Conservation (phyloP, 176 grass and related monocot genomes). For the Tillandsia leiboldiana region DNA sequence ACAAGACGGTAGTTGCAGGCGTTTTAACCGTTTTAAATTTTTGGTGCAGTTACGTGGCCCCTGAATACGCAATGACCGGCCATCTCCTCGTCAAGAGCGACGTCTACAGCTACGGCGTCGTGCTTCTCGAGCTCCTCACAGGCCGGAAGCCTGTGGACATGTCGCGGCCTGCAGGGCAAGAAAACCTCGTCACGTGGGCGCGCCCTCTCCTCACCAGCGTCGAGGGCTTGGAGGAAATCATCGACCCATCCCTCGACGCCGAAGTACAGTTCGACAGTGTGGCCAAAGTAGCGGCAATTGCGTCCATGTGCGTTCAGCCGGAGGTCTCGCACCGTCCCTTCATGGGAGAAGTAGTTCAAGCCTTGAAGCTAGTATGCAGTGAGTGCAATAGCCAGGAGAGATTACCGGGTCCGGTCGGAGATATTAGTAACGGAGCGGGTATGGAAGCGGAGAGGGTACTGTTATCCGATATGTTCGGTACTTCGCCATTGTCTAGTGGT, state of each 20-base stretch:
- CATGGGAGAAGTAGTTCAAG: conserved; percentile 97
- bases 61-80: conserved; percentile 96
- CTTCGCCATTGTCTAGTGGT: conserved; percentile 35
- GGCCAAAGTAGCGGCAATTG: conserved; percentile 83
- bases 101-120: conserved; percentile 95
- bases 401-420: conserved; percentile 20
- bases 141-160: conserved; percentile 93
- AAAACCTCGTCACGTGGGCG: conserved; percentile 95
- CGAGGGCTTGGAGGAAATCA: conserved; percentile 45
- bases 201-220: conserved; percentile 76
- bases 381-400: conserved; percentile 57
- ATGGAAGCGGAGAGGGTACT: conserved; percentile 79
- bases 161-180: conserved; percentile 58
- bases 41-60: conserved; percentile 60
- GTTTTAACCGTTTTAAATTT: neutral
- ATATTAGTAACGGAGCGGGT: conserved; percentile 28
- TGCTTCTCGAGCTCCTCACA: conserved; percentile 95
- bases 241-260: conserved; percentile 56
- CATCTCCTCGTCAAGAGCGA: conserved; percentile 98
- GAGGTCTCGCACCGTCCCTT: conserved; percentile 87
- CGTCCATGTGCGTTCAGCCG: conserved; percentile 93
- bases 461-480: conserved; percentile 60
- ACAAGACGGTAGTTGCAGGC: no score
- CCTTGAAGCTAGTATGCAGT: conserved; percentile 80
- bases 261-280: conserved; percentile 52